Evolutionary conservation across 1,284 basidiomycete species (phyloP).

Genomic region (Microbotryum violaceum): DNA sequence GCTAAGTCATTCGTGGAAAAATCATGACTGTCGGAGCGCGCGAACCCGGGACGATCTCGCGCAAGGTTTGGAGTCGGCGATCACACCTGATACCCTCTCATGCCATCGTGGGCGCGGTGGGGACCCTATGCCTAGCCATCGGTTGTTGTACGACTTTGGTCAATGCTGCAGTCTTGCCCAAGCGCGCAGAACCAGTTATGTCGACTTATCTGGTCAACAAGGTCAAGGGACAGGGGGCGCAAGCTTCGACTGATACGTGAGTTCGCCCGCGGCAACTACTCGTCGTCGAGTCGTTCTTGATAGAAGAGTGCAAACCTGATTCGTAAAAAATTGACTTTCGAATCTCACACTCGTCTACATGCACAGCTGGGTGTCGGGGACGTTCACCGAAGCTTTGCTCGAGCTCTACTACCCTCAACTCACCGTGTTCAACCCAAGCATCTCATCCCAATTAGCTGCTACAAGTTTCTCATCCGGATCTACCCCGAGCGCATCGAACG

Average conservation of each 20-base stretch:
- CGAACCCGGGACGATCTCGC: no score
- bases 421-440: constrained; percentile 52
- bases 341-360: neutral
- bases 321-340: neutral
- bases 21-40: no score
- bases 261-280: neutral
- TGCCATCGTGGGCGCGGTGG: no score
- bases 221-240: constrained; percentile 3
- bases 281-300: no score
- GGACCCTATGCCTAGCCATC: no score
- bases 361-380: constrained; percentile 72
- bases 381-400: constrained; percentile 60
- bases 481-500: constrained; percentile 10
- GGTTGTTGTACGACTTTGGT: no score
- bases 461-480: neutral
- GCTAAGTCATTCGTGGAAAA: no score
- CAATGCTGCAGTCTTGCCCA: no score
- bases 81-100: no score
- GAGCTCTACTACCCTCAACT: constrained; percentile 58
- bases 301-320: no score
- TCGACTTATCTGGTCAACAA: neutral
- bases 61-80: no score
- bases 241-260: constrained; percentile 11
- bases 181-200: neutral
- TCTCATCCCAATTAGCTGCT: constrained; percentile 19